Evolutionary conservation across 768 basidiomycete genomes (phyloP).

Genomic region (Antrodiella citrinella): DNA sequence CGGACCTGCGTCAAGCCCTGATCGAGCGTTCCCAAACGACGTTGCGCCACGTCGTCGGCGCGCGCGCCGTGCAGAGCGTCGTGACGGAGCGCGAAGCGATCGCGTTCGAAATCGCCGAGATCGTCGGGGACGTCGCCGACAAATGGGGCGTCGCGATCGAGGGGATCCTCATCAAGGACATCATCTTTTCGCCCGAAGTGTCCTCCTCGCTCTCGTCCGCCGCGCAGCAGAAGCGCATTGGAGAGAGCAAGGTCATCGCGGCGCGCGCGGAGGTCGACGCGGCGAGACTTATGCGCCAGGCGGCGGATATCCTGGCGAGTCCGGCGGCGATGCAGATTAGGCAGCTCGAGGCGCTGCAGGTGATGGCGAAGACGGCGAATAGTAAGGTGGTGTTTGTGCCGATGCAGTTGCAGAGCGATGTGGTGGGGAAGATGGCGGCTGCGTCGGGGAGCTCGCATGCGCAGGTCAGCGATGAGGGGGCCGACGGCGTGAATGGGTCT

Average conservation of each 20-base stretch:
- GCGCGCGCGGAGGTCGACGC: constrained; percentile 94
- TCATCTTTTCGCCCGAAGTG: constrained; percentile 87
- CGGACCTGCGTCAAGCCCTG: constrained; percentile 79
- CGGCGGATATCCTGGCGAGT: constrained; percentile 88
- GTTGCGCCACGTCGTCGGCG: constrained; percentile 93
- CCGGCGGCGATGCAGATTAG: constrained; percentile 98
- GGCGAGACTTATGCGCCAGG: constrained; percentile 92
- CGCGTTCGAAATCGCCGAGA: constrained; percentile 93
- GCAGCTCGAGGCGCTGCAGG: constrained; percentile 91
- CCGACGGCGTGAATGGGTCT: constrained; percentile 32
- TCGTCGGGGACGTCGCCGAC: constrained; percentile 85
- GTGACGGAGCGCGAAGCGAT: constrained; percentile 97
- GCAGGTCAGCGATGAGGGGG: constrained; percentile 28
- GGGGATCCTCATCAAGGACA: constrained; percentile 91
- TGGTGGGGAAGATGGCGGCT: constrained; percentile 39
- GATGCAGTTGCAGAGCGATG: constrained; percentile 80
- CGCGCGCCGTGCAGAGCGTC: constrained; percentile 89
- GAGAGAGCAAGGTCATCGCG: constrained; percentile 94
- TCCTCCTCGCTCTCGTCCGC: constrained; percentile 89
- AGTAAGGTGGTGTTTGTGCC: constrained; percentile 94
- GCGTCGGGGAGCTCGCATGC: constrained; percentile 15
- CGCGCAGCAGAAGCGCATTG: constrained; percentile 94
- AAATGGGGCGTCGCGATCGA: constrained; percentile 98
- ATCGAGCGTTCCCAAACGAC: constrained; percentile 89
- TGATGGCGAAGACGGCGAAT: constrained; percentile 85